Conservation (phyloP, 768 basidiomycete species). For the Naganishia randhawae region DNA sequence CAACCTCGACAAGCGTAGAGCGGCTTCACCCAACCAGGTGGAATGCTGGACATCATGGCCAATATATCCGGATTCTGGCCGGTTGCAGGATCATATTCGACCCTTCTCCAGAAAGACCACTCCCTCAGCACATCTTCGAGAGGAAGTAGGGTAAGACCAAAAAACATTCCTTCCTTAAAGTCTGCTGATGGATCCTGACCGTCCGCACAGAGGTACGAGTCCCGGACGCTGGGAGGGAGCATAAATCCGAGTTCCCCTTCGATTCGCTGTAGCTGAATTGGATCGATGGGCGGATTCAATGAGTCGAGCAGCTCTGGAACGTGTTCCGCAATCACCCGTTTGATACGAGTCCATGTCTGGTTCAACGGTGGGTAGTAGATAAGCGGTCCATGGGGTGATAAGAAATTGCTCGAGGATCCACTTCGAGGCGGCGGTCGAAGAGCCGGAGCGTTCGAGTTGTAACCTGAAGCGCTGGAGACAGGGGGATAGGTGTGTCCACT, state of each 20-base stretch:
- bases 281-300: constrained; percentile 83
- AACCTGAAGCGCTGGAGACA: background rate
- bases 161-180: constrained; percentile 74
- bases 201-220: constrained; percentile 80
- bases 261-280: constrained; percentile 71
- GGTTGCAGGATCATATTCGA: constrained; percentile 80
- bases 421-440: constrained; percentile 14
- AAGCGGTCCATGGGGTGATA: constrained; percentile 28
- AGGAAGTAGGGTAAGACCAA: constrained; percentile 86
- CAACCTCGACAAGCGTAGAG: constrained; percentile 93
- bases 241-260: constrained; percentile 72
- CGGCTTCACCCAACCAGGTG: constrained; percentile 78
- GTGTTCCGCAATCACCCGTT: constrained; percentile 72
- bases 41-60: constrained; percentile 79
- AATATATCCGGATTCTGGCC: constrained; percentile 72
- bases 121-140: constrained; percentile 90
- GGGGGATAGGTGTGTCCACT: constrained; percentile 15
- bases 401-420: constrained; percentile 15
- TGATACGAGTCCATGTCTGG: constrained; percentile 78
- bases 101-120: constrained; percentile 93
- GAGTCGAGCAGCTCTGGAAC: constrained; percentile 95
- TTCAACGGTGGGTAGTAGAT: constrained; percentile 69
- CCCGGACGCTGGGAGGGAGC: constrained; percentile 80
- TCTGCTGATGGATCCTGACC: constrained; percentile 89
- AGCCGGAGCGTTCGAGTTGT: constrained; percentile 12